Conservation (phyloP, 2,329 filamentous ascomycete genomes). For the Xylaria sp. region DNA sequence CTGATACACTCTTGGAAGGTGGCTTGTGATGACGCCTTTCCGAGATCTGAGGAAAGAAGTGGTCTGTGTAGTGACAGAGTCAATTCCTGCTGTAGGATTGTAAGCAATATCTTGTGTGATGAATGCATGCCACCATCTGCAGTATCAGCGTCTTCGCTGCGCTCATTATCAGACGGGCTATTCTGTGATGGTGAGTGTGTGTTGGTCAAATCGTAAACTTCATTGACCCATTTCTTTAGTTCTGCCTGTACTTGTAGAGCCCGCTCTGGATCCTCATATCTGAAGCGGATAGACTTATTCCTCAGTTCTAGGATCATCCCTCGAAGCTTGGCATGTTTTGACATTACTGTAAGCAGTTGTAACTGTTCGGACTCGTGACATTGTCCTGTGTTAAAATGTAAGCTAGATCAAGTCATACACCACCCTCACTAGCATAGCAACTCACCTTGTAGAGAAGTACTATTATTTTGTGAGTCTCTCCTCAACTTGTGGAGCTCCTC, state of each 20-base stretch:
- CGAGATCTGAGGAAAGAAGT: neutral
- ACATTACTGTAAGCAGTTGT: neutral
- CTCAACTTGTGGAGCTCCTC: neutral
- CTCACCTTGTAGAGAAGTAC: too few species aligned
- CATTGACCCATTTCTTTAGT: constrained; percentile 3
- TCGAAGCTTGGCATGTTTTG: constrained; percentile 9
- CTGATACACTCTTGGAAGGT: constrained; percentile 8
- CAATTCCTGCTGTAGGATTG: constrained; percentile 5
- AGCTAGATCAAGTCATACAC: too few species aligned
- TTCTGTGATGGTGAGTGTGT: neutral
- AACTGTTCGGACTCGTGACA: neutral
- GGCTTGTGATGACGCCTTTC: neutral
- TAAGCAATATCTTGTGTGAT: neutral
- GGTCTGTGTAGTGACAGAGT: constrained; percentile 6
- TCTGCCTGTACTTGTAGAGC: constrained; percentile 1
- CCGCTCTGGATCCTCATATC: neutral
- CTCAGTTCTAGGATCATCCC: constrained; percentile 8
- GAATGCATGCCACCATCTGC: neutral
- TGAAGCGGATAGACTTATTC: neutral
- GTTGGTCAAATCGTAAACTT: constrained; percentile 1
- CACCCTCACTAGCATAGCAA: too few species aligned
- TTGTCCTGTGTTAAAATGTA: neutral
- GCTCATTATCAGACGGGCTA: neutral
- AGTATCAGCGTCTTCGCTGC: too few species aligned
- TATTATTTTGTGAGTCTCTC: too few species aligned